Base-by-base conservation (phyloP, 1,139 yeast species). In the Lodderomyces parapsilosis region DNA sequence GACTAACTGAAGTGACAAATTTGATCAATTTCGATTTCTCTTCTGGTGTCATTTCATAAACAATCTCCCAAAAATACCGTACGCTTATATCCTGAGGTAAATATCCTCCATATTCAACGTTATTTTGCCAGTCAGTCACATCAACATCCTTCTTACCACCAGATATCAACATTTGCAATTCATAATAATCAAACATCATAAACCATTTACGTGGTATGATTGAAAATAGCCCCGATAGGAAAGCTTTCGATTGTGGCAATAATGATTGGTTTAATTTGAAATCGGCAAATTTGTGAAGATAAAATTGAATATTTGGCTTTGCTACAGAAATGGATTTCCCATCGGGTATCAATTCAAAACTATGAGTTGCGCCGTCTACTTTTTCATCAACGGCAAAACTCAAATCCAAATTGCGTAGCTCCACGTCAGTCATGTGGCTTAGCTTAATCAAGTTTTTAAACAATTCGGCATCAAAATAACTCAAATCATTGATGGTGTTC, bases 1-100 rank as follows among this genome's bases (percentile, higher is more conserved):
- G 76, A 1, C 96, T 83, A 1, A 89, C 96, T 0, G 96, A 86
- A 0, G 98, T 93, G 19, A 88, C 96, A 66, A 90, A 93, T 58
- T 87, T 86, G 31, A 91, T 65, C 46, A 93, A 75, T 48, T 78
- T 76, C 24, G 78, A 71, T 50, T 81, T 70, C 46, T 89, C 88
- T 15, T 74, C 76, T 1, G 78, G 69, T 2, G 72, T 59, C 74
- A 90, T 79, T 45, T 87, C 96, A 17, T 68, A 69, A 5, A 93
- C 71, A 6, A 89, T 81, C 47, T 83, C 81, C 94, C 96, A 91
- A 56, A 93, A 81, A 49, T 78, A 66, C 15, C 49, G 48, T 13
- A 93, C 69, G 0, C 89, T 85, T 13, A 60, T 47, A 57, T 85
- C 89, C 10, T 62, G 60, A n/a, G 68, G 80, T 8, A 62, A 53